Evolutionary conservation across 73 alveolate genomes (phyloP).

Genomic region (Uronychia binucleata): DNA sequence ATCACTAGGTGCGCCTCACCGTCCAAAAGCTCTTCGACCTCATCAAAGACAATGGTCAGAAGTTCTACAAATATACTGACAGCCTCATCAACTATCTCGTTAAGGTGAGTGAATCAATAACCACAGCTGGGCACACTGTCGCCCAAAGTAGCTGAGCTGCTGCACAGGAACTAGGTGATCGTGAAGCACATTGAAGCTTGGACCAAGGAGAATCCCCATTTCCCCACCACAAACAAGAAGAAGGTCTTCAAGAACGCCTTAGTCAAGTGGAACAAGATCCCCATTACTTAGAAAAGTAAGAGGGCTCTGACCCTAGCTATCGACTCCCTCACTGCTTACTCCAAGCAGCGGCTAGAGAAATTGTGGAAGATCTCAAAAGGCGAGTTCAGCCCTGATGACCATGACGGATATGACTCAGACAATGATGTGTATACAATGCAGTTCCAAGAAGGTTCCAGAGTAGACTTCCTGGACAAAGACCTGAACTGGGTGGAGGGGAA

Average conservation of each 20-base stretch:
- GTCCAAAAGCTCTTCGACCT: slow-evolving; percentile 5
- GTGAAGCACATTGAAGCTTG: slow-evolving; percentile 27
- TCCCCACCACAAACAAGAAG: slow-evolving; percentile 39
- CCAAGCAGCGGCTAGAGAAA: slow-evolving; percentile 31
- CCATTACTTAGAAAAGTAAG: slow-evolving; percentile 1
- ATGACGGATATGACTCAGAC: slow-evolving; percentile 39
- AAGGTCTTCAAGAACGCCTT: slow-evolving; percentile 33
- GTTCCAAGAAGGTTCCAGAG: slow-evolving; percentile 38
- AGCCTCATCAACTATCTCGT: slow-evolving; percentile 32
- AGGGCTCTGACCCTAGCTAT: not conserved
- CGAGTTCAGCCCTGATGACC: slow-evolving; percentile 6
- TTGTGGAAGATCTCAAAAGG: not conserved
- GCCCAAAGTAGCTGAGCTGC: slow-evolving; percentile 3
- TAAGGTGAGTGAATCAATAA: slow-evolving; percentile 3
- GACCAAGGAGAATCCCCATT: slow-evolving; percentile 35
- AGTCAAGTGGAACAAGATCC: slow-evolving; percentile 21
- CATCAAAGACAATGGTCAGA: slow-evolving; percentile 19
- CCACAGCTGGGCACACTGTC: slow-evolving; percentile 11
- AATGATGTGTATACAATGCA: slow-evolving; percentile 30
- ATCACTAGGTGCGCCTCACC: slow-evolving; percentile 1
- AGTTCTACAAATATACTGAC: slow-evolving; percentile 41
- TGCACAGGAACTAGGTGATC: slow-evolving; percentile 3
- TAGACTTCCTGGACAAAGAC: slow-evolving; percentile 26
- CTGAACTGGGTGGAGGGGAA: slow-evolving; percentile 20
- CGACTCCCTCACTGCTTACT: slow-evolving; percentile 17